Base-by-base conservation (phyloP, 495 filamentous ascomycete species). In the Podospora appendiculata region DNA sequence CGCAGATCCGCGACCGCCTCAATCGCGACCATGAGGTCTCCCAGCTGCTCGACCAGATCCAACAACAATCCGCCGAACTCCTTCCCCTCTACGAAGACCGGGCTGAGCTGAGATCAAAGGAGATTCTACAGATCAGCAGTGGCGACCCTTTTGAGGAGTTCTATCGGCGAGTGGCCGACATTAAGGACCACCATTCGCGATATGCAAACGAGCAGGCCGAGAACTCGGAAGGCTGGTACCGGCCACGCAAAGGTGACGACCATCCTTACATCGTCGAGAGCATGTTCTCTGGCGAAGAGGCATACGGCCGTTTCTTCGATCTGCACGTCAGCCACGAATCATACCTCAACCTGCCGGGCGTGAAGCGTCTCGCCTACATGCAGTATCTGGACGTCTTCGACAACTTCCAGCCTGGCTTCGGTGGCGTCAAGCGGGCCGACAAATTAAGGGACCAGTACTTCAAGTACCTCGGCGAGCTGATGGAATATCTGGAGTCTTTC, bases 121-220 rank as follows among this genome's bases (percentile, higher is more conserved):
- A 98, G 69, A 80, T 95, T 43, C 86, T 93, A 63, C 69, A 84
- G 9, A 87, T 97, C 51, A 84, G 86, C 39, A 87, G 85, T 0
- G 91, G 90, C 52, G 93, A 98, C 55, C 82, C 88, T 2, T 92
- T 95, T 58, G 89, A 94, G 43, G 86, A 88, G 57, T 97, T 98
- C 69, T 91, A 95, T 71, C 88, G 85, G 51, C 88, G 95, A 60
- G 70, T 95, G 6, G 69, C 77, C 48, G 79, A 81, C 2, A 88
- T 95, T 63, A 94, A 89, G 58, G 82, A 87, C 44, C 94, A 91
- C 60, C 90, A 96, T 69, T 80, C 85, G 47, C 83, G 84, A 54
- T 96, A 98, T 56, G 94, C 91, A 0, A 95, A 94, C 66, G 89
- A 95, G 62, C 91, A 86, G 3, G 88, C 94, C 32, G 94, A 97